Evolutionary conservation across 2,329 filamentous ascomycete species (phyloP).

Genomic region (Fusarium ramigenum): DNA sequence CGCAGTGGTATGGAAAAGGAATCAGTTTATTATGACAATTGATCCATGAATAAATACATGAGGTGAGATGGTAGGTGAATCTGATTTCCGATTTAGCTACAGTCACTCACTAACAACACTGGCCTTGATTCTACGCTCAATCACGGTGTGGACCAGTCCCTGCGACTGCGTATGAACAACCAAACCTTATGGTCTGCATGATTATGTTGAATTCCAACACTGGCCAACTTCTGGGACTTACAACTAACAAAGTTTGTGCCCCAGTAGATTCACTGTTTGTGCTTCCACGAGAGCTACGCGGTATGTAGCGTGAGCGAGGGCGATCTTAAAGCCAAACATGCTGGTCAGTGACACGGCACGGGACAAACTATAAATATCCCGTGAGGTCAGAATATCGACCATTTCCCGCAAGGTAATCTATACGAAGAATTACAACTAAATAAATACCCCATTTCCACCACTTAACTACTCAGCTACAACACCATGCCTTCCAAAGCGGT

Average conservation of each 20-base stretch:
- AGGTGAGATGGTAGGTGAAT: no score
- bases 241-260: background rate
- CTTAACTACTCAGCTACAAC: no score
- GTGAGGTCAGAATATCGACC: fast-evolving
- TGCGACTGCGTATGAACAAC: fast-evolving
- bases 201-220: background rate
- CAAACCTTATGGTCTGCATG: background rate
- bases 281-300: fast-evolving
- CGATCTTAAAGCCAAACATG: fast-evolving
- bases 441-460: no score
- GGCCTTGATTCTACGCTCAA: background rate
- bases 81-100: fast-evolving
- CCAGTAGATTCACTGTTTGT: background rate
- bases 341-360: background rate
- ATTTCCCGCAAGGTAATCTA: background rate
- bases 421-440: no score
- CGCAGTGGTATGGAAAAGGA: fast-evolving
- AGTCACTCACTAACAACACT: fast-evolving
- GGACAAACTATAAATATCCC: background rate
- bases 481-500: no score
- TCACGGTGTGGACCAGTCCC: fast-evolving
- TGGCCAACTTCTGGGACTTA: background rate
- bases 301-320: fast-evolving
- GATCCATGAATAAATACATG: fast-evolving
- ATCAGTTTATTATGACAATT: fast-evolving